Evolutionary conservation across 2,329 filamentous ascomycete genomes (phyloP), one percentile per base, ranked within the genome.

Genomic region (Colletotrichum incanum): DNA sequence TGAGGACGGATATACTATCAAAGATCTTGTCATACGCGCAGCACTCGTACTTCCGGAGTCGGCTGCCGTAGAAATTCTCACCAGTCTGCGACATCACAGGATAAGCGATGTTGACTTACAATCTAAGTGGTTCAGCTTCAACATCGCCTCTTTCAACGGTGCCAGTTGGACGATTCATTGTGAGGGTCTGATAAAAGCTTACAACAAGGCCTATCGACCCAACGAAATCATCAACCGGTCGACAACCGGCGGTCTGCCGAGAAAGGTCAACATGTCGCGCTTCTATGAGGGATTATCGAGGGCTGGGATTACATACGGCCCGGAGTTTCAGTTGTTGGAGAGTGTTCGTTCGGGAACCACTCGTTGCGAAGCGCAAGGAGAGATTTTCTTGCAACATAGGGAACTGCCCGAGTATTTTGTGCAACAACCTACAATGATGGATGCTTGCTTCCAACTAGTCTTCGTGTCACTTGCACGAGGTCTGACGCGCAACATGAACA

Each of bases 1-100:
- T 26, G 31, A 67, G 2, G 26, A 28, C 16, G 72, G 68, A 4
- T 74, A 65, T 45, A 65, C 37, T n/a, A 28, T 63, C 20, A 39
- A 43, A n/a, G 64, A 70, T 16, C 49, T 54, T 37, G 54, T 67
- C 2, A 39, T 28, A 3, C 60, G 56, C 23, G 26, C 61, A 12
- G 73, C 73, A 4, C 49, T 74, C 45, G 59, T 74, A 1, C 58
- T 74, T 3, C 26, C 26, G 3, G 58, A 54, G 5, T 45, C 47
- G 6, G 16, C 43, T 11, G 61, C 41, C 1, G 59, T 26, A 3
- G 72, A 74, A 49, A 63, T 68, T 5, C 18, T 55, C 58, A 72
- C 59, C 0, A 60, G 50, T 1, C 31, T 72, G 8, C 39, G 37
- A 5, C 58, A 23, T 2, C 37, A 67, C 5, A 62, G 31, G 37